Percentiles rank a stretch among this genome's conserved stretches.
phyloP scores from a whole-genome alignment of 1,139 yeast species.

The Yamadazyma dushanensis region DNA sequence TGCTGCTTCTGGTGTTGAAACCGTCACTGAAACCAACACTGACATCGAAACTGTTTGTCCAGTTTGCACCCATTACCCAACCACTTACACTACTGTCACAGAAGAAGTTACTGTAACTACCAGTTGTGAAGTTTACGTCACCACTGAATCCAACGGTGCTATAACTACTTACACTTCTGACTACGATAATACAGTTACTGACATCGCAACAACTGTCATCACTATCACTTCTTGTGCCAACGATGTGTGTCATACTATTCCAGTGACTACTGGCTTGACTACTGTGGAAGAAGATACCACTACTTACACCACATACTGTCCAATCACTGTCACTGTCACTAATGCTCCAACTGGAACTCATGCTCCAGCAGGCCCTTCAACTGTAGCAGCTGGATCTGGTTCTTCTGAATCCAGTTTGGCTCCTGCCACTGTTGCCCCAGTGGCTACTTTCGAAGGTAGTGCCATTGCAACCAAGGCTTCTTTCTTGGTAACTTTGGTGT shows the following conservation, averaged over 20 bases:
- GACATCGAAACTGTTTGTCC: slow-evolving; percentile 14
- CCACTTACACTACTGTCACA: slow-evolving; percentile 15
- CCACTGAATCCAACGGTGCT: slow-evolving; percentile 13
- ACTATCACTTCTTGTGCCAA: slow-evolving; percentile 49
- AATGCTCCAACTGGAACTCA: background rate
- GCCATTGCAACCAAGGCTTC: slow-evolving; percentile 9
- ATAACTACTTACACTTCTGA: slow-evolving; percentile 11
- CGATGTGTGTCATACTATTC: slow-evolving; percentile 31
- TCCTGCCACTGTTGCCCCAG: slow-evolving; percentile 4
- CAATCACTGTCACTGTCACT: slow-evolving; percentile 15
- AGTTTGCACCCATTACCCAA: slow-evolving; percentile 15
- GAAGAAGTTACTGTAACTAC: slow-evolving; percentile 13
- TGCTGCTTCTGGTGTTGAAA: slow-evolving; percentile 4
- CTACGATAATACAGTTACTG: slow-evolving; percentile 3
- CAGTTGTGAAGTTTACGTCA: slow-evolving; percentile 17
- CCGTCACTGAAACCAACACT: slow-evolving; percentile 8
- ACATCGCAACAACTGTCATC: slow-evolving; percentile 32
- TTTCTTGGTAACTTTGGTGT: slow-evolving; percentile 9
- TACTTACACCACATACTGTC: slow-evolving; percentile 36
- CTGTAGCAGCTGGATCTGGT: slow-evolving; percentile 23
- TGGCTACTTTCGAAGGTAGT: background rate
- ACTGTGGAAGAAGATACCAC: slow-evolving; percentile 8
- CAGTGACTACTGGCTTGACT: slow-evolving; percentile 16
- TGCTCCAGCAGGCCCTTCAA: slow-evolving; percentile 4
- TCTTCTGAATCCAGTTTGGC: slow-evolving; percentile 5